phyloP scores from a whole-genome alignment of 805 yeast genomes.

The Wickerhamiella nectarea region DNA sequence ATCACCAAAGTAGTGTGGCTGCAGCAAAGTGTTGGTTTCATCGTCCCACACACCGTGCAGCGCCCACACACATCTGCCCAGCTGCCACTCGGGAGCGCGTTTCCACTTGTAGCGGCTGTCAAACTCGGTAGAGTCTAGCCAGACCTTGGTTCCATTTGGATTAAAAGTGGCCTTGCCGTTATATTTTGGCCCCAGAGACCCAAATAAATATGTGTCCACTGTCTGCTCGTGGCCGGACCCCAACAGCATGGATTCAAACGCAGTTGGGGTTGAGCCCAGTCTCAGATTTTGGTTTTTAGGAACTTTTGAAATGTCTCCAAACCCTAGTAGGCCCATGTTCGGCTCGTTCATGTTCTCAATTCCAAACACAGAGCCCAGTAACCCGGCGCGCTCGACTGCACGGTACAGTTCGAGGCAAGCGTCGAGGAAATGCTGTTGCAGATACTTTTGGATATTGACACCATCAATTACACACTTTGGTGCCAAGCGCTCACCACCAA shows the following conservation, averaged over 20 bases:
- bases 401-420: constrained; percentile 39
- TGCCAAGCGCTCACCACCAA: constrained; percentile 61
- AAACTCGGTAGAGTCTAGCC: constrained; percentile 38
- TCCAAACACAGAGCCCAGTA: constrained; percentile 50
- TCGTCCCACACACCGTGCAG: constrained; percentile 59
- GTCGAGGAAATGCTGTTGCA: constrained; percentile 48
- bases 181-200: constrained; percentile 63
- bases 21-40: constrained; percentile 22
- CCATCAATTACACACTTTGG: constrained; percentile 64
- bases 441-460: constrained; percentile 59
- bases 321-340: constrained; percentile 58
- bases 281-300: constrained; percentile 48
- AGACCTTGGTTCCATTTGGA: constrained; percentile 51
- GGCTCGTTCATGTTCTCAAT: constrained; percentile 83
- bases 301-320: constrained; percentile 35
- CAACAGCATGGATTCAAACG: constrained; percentile 49
- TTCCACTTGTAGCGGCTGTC: constrained; percentile 59
- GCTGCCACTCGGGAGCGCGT: constrained; percentile 47
- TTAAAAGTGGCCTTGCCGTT: constrained; percentile 42
- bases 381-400: constrained; percentile 33
- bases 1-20: constrained; percentile 38
- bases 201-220: constrained; percentile 54
- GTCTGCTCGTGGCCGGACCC: constrained; percentile 64
- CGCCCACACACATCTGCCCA: constrained; percentile 69
- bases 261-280: constrained; percentile 69